A percentile compares a stretch with the other conserved stretches of the same genome.
Conservation (phyloP, 2,329 filamentous ascomycete genomes). For the Colletotrichum acutatum region DNA sequence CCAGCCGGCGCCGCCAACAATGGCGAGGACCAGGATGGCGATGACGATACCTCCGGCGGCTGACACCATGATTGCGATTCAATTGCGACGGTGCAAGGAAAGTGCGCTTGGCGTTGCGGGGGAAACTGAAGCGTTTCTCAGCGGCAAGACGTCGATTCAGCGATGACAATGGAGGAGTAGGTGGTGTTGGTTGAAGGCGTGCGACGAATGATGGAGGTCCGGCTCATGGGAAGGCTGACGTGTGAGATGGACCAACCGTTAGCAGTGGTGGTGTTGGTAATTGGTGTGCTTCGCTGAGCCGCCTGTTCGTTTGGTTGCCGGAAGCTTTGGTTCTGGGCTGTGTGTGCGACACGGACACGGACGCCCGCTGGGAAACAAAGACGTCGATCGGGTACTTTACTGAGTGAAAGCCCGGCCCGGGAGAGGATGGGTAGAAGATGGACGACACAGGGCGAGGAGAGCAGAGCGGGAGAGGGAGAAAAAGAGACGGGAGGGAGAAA, state of each 20-base stretch:
- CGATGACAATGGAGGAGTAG: background rate
- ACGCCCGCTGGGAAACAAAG: background rate
- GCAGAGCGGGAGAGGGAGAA: background rate
- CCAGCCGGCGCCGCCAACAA: constrained; percentile 71
- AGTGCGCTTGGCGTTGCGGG: constrained; percentile 3
- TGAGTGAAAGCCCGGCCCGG: background rate
- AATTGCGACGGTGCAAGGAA: constrained; percentile 23
- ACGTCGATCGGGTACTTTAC: background rate
- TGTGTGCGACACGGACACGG: constrained; percentile 12
- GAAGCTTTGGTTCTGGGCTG: constrained; percentile 8
- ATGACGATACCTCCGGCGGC: constrained; percentile 77
- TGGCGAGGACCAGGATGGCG: constrained; percentile 71
- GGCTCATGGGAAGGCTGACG: constrained; percentile 12
- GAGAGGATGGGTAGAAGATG: background rate
- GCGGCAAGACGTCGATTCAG: background rate
- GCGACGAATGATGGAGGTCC: constrained; percentile 25
- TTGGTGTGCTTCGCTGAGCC: background rate
- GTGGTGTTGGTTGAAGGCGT: background rate
- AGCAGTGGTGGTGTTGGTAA: background rate
- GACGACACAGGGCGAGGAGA: background rate
- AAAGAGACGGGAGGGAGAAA: background rate
- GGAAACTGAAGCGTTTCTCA: constrained; percentile 7
- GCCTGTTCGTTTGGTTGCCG: background rate
- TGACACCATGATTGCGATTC: constrained; percentile 60
- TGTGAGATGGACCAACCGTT: background rate